These are phyloP conservation scores for Coelastrella sp. DNA, from an alignment of 139 green algal genomes.

Conservation along the genomic window DNA sequence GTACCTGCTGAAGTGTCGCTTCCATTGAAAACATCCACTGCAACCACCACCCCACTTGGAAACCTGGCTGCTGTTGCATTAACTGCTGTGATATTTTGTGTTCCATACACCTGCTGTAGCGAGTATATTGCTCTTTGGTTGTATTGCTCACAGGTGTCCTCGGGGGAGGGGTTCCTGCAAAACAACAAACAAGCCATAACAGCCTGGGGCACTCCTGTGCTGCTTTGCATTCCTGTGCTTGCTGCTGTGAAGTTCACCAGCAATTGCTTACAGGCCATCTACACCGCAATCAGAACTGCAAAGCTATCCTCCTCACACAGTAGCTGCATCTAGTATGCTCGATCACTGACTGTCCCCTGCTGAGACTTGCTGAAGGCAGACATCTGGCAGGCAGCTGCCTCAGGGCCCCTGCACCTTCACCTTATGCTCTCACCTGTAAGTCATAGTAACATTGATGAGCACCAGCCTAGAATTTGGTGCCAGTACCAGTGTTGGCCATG, in stretches of 20 bases:
- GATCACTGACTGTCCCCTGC: neutral
- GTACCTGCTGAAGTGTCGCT: neutral
- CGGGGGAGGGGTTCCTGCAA: neutral
- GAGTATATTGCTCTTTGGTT: neutral
- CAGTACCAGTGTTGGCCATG: slow-evolving; percentile 14
- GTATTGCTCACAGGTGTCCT: slow-evolving; percentile 5
- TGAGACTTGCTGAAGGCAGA: no score
- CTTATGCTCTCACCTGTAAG: neutral
- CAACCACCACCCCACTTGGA: neutral
- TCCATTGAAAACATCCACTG: neutral
- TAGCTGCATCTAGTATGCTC: neutral
- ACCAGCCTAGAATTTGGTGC: slow-evolving; percentile 4
- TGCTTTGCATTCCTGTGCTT: neutral
- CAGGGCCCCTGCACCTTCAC: no score
- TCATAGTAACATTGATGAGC: neutral
- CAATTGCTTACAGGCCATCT: no score
- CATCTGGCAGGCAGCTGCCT: no score
- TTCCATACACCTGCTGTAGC: slow-evolving; percentile 1
- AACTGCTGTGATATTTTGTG: neutral
- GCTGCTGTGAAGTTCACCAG: no score
- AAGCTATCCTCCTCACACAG: neutral
- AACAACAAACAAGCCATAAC: no score
- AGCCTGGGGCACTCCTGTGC: no score
- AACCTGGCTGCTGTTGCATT: neutral
- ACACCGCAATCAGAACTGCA: no score